Conservation (phyloP, 2,329 filamentous ascomycete species). For the Lasiodiplodia gonubiensis region DNA sequence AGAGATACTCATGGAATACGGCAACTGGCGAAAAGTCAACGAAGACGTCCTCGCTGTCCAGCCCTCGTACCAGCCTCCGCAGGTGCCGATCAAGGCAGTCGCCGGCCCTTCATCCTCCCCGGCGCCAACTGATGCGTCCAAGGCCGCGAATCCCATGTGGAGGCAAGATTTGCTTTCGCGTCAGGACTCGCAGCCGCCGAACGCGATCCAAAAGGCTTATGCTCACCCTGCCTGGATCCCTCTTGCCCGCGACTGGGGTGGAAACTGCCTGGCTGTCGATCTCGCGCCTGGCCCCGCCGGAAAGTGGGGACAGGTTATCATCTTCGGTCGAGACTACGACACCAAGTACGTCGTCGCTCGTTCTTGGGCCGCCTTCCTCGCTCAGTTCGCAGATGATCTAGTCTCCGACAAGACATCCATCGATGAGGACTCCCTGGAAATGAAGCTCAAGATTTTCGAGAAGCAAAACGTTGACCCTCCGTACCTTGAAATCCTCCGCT, state of each 20-base stretch:
- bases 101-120: slow-evolving; percentile 69
- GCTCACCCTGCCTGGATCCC: slow-evolving; percentile 96
- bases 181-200: slow-evolving; percentile 86
- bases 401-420: slow-evolving; percentile 88
- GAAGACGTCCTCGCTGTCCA: slow-evolving; percentile 78
- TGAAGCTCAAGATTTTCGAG: slow-evolving; percentile 87
- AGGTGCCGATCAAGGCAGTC: slow-evolving; percentile 73
- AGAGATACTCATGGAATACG: slow-evolving; percentile 97
- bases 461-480: slow-evolving; percentile 84
- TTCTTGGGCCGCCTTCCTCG: slow-evolving; percentile 88
- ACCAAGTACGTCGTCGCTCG: slow-evolving; percentile 96
- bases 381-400: slow-evolving; percentile 87
- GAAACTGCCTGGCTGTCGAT: slow-evolving; percentile 95
- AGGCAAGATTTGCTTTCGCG: slow-evolving; percentile 80
- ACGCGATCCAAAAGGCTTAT: slow-evolving; percentile 89
- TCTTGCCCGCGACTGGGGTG: slow-evolving; percentile 95
- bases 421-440: slow-evolving; percentile 87
- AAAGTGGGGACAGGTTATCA: slow-evolving; percentile 94
- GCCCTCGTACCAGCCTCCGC: slow-evolving; percentile 61
- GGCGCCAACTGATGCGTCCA: slow-evolving; percentile 54
- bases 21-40: slow-evolving; percentile 93
- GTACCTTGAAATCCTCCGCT: slow-evolving; percentile 93
- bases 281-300: slow-evolving; percentile 87
- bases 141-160: slow-evolving; percentile 71
- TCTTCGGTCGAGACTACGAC: slow-evolving; percentile 97